Evolutionary conservation across 1,284 basidiomycete species (phyloP).

Genomic region (Cerrena zonata): DNA sequence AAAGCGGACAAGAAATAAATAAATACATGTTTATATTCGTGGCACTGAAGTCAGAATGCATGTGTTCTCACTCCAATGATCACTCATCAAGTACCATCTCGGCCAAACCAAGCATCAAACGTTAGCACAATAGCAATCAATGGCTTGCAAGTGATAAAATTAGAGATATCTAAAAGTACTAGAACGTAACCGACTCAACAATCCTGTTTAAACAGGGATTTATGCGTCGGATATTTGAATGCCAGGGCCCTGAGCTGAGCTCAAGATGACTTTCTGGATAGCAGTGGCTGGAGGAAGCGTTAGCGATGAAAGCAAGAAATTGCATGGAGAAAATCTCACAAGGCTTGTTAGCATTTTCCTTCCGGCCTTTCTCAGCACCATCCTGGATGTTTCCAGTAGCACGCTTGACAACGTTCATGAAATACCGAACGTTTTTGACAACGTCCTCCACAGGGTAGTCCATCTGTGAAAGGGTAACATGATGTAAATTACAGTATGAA

Average conservation of each 20-base stretch:
- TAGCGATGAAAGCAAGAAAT: conserved; percentile 6
- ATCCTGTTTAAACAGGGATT: no score
- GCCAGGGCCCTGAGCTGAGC: conserved; percentile 81
- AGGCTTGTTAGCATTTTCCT: conserved; percentile 33
- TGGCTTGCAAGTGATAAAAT: no score
- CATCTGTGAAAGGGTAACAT: conserved; percentile 28
- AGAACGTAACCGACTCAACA: no score
- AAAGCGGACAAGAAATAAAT: no score
- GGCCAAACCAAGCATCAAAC: no score
- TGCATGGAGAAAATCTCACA: conserved; percentile 24
- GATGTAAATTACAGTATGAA: background rate
- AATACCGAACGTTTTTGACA: conserved; percentile 73
- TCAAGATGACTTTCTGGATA: conserved; percentile 73
- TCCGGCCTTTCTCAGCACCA: conserved; percentile 34
- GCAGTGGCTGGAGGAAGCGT: conserved; percentile 50
- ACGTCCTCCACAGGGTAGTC: conserved; percentile 73
- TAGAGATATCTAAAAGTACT: no score
- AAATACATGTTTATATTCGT: no score
- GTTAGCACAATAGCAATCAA: no score
- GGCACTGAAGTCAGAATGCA: no score
- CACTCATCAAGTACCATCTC: no score
- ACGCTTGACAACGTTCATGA: conserved; percentile 73
- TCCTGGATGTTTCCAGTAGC: conserved; percentile 63
- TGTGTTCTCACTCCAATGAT: no score
- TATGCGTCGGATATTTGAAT: conserved; percentile 62